Conservation (phyloP, 2,329 filamentous ascomycete genomes). For the Colletotrichum chrysophilum region DNA sequence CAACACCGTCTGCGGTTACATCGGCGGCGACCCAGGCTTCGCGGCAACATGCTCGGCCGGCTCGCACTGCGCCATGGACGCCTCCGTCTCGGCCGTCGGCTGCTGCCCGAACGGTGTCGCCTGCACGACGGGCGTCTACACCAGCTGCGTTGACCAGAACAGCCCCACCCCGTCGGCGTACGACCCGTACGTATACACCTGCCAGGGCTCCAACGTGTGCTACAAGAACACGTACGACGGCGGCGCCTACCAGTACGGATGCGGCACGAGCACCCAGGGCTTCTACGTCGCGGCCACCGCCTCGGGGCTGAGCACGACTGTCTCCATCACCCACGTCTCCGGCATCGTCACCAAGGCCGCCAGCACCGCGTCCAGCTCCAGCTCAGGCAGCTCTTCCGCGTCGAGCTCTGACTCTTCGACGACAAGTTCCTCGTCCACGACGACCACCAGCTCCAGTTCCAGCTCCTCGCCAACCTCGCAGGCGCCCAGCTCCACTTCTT, state of each 20-base stretch:
- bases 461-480: neutral
- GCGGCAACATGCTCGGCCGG: constrained; percentile 63
- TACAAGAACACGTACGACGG: constrained; percentile 61
- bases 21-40: constrained; percentile 55
- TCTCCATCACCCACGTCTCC: constrained; percentile 44
- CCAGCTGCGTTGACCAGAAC: constrained; percentile 59
- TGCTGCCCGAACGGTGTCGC: constrained; percentile 58
- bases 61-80: constrained; percentile 63
- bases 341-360: constrained; percentile 42
- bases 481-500: constrained; percentile 17
- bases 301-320: constrained; percentile 40
- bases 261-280: constrained; percentile 54
- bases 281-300: constrained; percentile 54
- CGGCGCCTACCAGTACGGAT: constrained; percentile 63
- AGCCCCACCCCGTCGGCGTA: constrained; percentile 54
- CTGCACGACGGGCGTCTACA: constrained; percentile 63
- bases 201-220: constrained; percentile 55
- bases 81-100: constrained; percentile 53
- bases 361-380: neutral
- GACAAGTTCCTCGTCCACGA: constrained; percentile 1
- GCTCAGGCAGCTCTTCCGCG: neutral
- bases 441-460: neutral
- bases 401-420: constrained; percentile 21
- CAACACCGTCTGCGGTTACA: constrained; percentile 64
- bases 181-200: constrained; percentile 64